These are phyloP conservation scores for Claviceps monticola DNA, from an alignment of 2,329 filamentous ascomycete genomes.

Conservation along the genomic window DNA sequence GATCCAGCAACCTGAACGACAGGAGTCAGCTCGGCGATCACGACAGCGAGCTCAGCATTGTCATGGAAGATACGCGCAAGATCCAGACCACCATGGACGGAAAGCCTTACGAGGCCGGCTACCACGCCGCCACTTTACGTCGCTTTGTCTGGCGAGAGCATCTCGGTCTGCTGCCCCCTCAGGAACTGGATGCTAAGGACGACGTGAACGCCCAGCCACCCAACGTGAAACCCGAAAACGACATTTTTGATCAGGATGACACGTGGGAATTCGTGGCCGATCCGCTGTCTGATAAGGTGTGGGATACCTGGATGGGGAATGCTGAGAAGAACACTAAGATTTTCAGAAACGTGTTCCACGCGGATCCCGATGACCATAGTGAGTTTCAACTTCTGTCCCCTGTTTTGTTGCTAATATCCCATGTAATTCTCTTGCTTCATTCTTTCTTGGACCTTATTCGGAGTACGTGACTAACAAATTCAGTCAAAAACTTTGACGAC, in stretches of 20 bases:
- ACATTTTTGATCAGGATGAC: constrained; percentile 46
- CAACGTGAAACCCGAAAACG: constrained; percentile 49
- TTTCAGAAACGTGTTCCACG: constrained; percentile 71
- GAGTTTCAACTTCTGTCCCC: not conserved
- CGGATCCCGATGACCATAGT: constrained; percentile 79
- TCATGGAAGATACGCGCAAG: constrained; percentile 70
- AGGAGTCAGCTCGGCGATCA: constrained; percentile 76
- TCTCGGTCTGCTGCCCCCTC: constrained; percentile 63
- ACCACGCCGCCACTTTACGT: constrained; percentile 67
- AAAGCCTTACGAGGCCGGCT: constrained; percentile 60
- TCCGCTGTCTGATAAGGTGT: constrained; percentile 52
- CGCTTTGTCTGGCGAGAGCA: constrained; percentile 85
- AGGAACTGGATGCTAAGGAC: constrained; percentile 51
- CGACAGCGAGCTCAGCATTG: constrained; percentile 80
- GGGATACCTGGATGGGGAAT: constrained; percentile 52
- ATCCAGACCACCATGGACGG: constrained; percentile 69
- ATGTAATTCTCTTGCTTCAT: too few relatives aligned
- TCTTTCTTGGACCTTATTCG: too few relatives aligned
- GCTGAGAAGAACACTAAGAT: constrained; percentile 60
- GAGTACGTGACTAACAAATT: not conserved
- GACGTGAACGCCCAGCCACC: constrained; percentile 67
- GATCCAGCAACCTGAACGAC: constrained; percentile 85
- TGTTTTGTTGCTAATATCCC: too few relatives aligned
- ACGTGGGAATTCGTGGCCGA: constrained; percentile 54
- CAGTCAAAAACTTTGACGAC: constrained; percentile 76